Evolutionary conservation across 257 asterid genomes (phyloP).

Genomic region (Nicotiana otophora): DNA sequence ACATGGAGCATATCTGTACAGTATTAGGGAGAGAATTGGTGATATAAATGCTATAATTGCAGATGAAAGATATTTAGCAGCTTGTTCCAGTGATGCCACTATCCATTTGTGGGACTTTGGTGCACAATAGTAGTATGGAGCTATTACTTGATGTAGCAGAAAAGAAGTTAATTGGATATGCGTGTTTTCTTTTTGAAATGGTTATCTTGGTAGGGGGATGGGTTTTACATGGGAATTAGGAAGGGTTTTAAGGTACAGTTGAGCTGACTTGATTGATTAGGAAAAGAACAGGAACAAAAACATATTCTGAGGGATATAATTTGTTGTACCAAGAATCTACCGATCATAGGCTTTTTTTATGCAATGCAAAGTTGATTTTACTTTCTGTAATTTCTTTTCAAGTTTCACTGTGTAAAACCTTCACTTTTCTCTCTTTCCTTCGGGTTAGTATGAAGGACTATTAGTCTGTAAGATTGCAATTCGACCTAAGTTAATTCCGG

Average conservation of each 20-base stretch:
- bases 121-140: conserved; percentile 23
- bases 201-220: too few relatives aligned
- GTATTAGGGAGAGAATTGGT: conserved; percentile 58
- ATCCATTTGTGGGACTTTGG: conserved; percentile 89
- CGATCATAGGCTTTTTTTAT: neutral
- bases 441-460: neutral
- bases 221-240: too few relatives aligned
- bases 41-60: conserved; percentile 44
- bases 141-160: too few relatives aligned
- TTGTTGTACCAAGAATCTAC: neutral
- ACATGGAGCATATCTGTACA: conserved; percentile 48
- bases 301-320: neutral
- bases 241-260: neutral
- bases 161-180: too few relatives aligned
- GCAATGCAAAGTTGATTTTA: neutral
- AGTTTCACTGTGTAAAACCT: neutral
- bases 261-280: neutral
- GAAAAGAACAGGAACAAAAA: neutral
- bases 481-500: neutral
- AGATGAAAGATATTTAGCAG: conserved; percentile 61
- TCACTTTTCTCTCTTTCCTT: neutral
- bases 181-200: too few relatives aligned
- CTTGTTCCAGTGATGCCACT: conserved; percentile 46
- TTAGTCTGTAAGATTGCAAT: neutral
- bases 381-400: neutral